Percentiles rank a stretch among this genome's conserved stretches.
Conservation (phyloP, 305 asterid species). For the Nicotiana rustica region DNA sequence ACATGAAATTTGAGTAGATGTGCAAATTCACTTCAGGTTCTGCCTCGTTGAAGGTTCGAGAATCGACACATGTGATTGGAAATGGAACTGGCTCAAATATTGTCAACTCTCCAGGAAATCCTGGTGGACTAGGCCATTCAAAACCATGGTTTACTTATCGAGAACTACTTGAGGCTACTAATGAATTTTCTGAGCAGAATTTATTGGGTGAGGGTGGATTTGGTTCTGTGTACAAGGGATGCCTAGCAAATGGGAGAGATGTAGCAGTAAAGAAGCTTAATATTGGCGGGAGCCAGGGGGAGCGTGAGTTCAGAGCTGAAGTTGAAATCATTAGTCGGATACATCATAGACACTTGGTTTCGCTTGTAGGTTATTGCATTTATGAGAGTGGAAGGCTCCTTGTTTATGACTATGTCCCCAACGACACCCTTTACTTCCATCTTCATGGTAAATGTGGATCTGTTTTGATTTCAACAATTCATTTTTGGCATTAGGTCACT, state of each 20-base stretch:
- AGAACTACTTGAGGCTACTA: conserved; percentile 72
- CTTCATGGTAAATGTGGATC: conserved; percentile 75
- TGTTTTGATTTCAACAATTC: conserved; percentile 29
- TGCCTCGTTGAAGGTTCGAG: conserved; percentile 55
- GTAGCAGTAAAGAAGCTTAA: conserved; percentile 87
- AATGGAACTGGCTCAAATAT: conserved; percentile 53
- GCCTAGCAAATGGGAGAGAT: conserved; percentile 72
- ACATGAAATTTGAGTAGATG: conserved; percentile 28
- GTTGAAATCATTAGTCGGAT: conserved; percentile 89
- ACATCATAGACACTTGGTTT: conserved; percentile 95
- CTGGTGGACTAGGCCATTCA: conserved; percentile 74
- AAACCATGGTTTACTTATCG: conserved; percentile 75
- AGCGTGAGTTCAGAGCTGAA: conserved; percentile 91
- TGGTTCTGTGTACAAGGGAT: conserved; percentile 88
- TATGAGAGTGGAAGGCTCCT: conserved; percentile 76
- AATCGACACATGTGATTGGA: conserved; percentile 48
- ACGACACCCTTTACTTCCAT: conserved; percentile 86
- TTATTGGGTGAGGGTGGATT: conserved; percentile 93
- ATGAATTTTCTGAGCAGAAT: conserved; percentile 65
- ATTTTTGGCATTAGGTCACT: conserved; percentile 32
- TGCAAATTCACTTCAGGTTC: conserved; percentile 56
- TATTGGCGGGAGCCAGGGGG: conserved; percentile 86
- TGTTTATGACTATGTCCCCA: conserved; percentile 83
- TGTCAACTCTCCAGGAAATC: conserved; percentile 49
- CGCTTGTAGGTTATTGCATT: conserved; percentile 92